Percentiles rank a stretch among this genome's conserved stretches.
phyloP scores from a whole-genome alignment of 2,329 filamentous ascomycete genomes.

The Penicillium sp. region DNA sequence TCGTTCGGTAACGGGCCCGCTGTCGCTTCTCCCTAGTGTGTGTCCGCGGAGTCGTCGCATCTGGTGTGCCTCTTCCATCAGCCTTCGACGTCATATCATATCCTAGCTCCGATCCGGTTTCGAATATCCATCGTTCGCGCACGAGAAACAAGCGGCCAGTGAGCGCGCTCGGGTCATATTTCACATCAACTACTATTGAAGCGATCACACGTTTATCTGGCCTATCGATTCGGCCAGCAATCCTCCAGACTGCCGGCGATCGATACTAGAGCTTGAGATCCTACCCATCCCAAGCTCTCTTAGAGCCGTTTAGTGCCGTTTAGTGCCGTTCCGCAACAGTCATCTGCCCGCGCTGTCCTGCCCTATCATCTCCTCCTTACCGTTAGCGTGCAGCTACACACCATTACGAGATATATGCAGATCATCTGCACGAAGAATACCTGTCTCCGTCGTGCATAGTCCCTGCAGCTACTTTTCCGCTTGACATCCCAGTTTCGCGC shows the following conservation, averaged over 20 bases:
- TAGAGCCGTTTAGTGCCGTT: constrained; percentile 24
- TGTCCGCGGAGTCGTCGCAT: constrained; percentile 2
- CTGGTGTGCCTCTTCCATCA: not conserved
- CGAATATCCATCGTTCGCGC: not conserved
- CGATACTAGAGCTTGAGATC: constrained; percentile 19
- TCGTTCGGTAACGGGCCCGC: constrained; percentile 15
- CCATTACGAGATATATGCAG: constrained; percentile 38
- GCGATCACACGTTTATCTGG: constrained; percentile 32
- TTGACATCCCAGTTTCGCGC: constrained; percentile 22
- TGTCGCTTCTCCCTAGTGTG: constrained; percentile 10
- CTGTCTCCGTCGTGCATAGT: constrained; percentile 46
- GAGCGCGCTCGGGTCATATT: not conserved
- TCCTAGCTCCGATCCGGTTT: constrained; percentile 12
- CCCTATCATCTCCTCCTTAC: constrained; percentile 28
- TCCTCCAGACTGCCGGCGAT: constrained; percentile 17
- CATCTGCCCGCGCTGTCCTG: constrained; percentile 39
- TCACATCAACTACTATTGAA: constrained; percentile 8
- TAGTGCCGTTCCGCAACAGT: constrained; percentile 33
- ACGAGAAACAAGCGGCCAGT: not conserved
- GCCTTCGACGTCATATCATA: constrained; percentile 14
- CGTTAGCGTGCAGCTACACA: constrained; percentile 29
- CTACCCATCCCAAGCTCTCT: constrained; percentile 29
- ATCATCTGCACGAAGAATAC: constrained; percentile 57
- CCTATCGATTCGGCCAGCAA: constrained; percentile 20
- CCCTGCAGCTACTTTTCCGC: constrained; percentile 46